Evolutionary conservation across 2,329 filamentous ascomycete species (phyloP), one percentile per base, ranked within the genome.

Genomic region (Phyllosticta capitalensis): DNA sequence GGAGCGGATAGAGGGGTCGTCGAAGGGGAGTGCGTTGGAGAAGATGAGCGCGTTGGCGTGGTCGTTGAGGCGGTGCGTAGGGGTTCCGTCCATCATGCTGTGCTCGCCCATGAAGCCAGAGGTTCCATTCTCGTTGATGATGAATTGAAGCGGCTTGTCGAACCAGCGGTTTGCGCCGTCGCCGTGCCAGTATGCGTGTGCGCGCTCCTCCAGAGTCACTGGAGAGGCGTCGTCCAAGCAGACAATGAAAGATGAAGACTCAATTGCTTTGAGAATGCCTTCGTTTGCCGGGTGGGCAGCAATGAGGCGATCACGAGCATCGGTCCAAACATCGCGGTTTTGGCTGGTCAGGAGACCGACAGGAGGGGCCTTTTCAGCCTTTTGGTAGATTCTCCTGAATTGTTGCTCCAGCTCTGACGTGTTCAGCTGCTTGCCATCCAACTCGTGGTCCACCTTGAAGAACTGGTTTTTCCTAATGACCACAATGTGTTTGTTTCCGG

Each of bases 51-150:
- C 85, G 78, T 92, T 95, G 71, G 95, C 83, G 70, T 91, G 94
- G 81, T 99, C 94, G 74, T 96, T 99, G 17, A 99, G 82, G 52
- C 95, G 88, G 76, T 97, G 94, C 2, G 95, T 99, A 1, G 95
- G 92, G 6, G 94, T 99, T 64, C 95, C 94, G 72, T 99, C 94
- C 95, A 99, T 99, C 94, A 99, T 97, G 68, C 89, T 95, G 81
- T 99, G 94, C 78, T 99, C 94, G 69, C 94, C 94, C 82, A 91
- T 92, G 81, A 99, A 99, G 63, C 94, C 94, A 1, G 94, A 89
- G 7, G 94, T 95, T 67, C 94, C 94, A 73, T 99, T 99, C 73
- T 99, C 92, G 75, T 96, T 96, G 78, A 99, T 74, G 72, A 99
- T 95, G 78, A 99, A 97, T 76, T 99, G 92, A 58, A 96, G 79